These are phyloP conservation scores for Yamadazyma sp. DNA, from an alignment of 1,139 yeast species.

Conservation along the genomic window DNA sequence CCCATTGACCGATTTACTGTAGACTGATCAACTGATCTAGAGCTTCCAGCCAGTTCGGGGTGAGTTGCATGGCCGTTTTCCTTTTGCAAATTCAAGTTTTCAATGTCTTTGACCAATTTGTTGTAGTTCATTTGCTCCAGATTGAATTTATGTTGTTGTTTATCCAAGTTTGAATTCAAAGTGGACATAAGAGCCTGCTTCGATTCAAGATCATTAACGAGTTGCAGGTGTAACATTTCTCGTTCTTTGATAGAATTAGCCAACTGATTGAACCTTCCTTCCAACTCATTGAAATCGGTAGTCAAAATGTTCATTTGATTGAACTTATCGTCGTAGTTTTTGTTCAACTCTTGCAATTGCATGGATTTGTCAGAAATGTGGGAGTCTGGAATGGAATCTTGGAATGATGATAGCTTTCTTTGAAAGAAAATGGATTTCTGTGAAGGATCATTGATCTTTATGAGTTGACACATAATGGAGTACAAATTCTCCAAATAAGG, in stretches of 20 bases:
- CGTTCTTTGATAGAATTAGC: constrained; percentile 24
- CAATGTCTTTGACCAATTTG: constrained; percentile 25
- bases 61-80: constrained; percentile 8
- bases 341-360: constrained; percentile 8
- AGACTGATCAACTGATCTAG: not conserved
- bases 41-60: not conserved
- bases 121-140: constrained; percentile 11
- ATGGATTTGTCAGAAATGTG: constrained; percentile 6
- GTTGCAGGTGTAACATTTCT: constrained; percentile 20
- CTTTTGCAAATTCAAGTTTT: constrained; percentile 25
- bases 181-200: constrained; percentile 16
- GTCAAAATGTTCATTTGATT: constrained; percentile 20
- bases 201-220: constrained; percentile 21
- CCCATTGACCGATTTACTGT: not conserved
- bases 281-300: constrained; percentile 22
- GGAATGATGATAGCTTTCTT: constrained; percentile 18
- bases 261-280: constrained; percentile 20
- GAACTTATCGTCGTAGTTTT: constrained; percentile 13
- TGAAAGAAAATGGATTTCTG: constrained; percentile 35
- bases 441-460: constrained; percentile 42
- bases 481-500: constrained; percentile 88
- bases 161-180: constrained; percentile 16
- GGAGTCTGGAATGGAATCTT: constrained; percentile 3
- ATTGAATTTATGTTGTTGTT: constrained; percentile 16
- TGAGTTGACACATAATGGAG: constrained; percentile 72